phyloP scores from a whole-genome alignment of 768 basidiomycete species.

The Gymnopilus junonius region DNA sequence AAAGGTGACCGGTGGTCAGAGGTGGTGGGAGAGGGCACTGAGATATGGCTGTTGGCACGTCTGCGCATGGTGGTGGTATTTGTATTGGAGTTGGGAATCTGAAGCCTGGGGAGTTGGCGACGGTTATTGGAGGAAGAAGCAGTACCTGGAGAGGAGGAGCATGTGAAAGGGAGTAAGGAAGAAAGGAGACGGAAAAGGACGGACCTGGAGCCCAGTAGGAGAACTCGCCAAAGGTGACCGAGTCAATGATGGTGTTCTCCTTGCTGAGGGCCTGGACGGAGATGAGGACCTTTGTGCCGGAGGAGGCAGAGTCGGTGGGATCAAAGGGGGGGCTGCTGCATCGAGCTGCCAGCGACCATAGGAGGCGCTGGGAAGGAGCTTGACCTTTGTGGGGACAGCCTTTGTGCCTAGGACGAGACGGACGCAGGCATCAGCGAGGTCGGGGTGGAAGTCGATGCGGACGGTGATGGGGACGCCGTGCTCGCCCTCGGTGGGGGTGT shows the following conservation, averaged over 20 bases:
- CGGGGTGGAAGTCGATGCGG: constrained; percentile 60
- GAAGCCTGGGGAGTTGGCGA: constrained; percentile 35
- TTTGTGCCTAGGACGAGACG: constrained; percentile 76
- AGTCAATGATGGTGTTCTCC: constrained; percentile 59
- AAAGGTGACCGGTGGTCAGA: constrained; percentile 34
- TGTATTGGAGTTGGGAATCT: constrained; percentile 26
- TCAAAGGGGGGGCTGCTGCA: constrained; percentile 63
- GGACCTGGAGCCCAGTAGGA: constrained; percentile 59
- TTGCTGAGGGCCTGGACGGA: constrained; percentile 67
- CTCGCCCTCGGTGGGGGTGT: constrained; percentile 66
- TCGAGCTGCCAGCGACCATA: constrained; percentile 68
- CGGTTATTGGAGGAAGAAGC: constrained; percentile 20
- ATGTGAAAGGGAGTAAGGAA: constrained; percentile 5
- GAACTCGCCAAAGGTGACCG: constrained; percentile 74
- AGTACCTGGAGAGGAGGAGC: constrained; percentile 15
- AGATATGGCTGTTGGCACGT: constrained; percentile 42
- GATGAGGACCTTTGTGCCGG: constrained; percentile 49
- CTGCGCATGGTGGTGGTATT: constrained; percentile 35
- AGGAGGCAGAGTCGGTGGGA: constrained; percentile 40
- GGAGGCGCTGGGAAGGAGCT: constrained; percentile 48
- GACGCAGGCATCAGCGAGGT: constrained; percentile 56
- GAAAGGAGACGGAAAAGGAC: constrained; percentile 13
- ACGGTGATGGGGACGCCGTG: constrained; percentile 67
- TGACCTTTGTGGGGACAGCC: constrained; percentile 70
- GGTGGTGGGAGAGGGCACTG: constrained; percentile 44